Base-by-base conservation (phyloP, 805 yeast genomes). In the Saccharomycopsis vini region DNA sequence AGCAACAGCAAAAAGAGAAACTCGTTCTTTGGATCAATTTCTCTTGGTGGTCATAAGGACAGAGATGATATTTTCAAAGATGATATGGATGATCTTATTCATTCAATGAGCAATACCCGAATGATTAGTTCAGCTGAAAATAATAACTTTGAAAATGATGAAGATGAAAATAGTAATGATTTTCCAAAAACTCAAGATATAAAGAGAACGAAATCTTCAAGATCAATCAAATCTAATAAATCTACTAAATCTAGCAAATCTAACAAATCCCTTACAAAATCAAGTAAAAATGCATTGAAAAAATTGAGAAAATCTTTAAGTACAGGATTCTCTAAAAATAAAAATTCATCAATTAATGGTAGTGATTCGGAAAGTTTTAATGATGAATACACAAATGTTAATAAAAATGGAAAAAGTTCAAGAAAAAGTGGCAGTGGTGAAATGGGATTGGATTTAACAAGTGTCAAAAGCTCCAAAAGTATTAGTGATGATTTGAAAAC, bases 231-330 rank as follows among this genome's bases (percentile, higher is more conserved):
- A 22, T 39, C 44, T n/a, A 33, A 23, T 12, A 28, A 23, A n/a
- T 45, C 49, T 7, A 36, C 16, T 21, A 41, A 36, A 30, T 44
- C 48, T 3, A 30, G 34, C 20, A 36, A 42, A 30, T 33, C 40
- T 7, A n/a, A 20, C 10, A 10, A 34, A 4, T 35, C 41, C 13
- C 5, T 45, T 7, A 28, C 40, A 3, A 42, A 42, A 16, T 7
- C 40, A 16, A 30, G 46, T 12, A 42, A 44, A 23, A 29, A 23
- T 15, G 45, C 51, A 7, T 32, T 48, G 16, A 40, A 26, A 4
- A 48, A 48, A 37, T 21, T 48, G 13, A 48, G 42, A 20, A 44
- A 43, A 20, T 33, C 50, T 3, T 46, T 46, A 26, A 28, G 33
- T 40, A 22, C 16, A 2, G 18, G 18, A n/a, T 5, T 9, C 7